Base-by-base conservation (phyloP, 2,329 filamentous ascomycete genomes). In the Paradendryphiella salina region DNA sequence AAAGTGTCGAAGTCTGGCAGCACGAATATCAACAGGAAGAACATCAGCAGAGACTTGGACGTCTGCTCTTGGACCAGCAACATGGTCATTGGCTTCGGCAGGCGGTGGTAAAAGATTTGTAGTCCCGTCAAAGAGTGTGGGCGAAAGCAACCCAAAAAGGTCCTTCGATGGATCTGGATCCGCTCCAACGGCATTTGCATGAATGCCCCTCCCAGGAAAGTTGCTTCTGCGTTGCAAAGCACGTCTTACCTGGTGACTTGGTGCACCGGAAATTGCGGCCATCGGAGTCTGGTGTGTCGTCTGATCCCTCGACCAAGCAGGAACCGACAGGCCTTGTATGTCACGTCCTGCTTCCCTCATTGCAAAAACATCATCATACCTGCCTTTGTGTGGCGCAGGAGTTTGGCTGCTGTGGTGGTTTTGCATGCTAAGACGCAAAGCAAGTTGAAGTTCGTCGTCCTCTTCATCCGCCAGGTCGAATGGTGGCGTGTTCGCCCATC, bases 1-100 rank as follows among this genome's bases (percentile, higher is more conserved):
- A 31, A 62, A 60, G 18, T 48, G 51, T 33, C 44, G 39, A 32
- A 62, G 37, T 20, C 57, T 54, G 26, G 59, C 59, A 36, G 52
- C 55, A 15, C 59, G 53, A 20, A 59, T 46, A 3, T 57, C 46
- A 20, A 23, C 48, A n/a, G 36, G 15, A 17, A 35, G 17, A 10
- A 23, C n/a, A 10, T 8, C n/a, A 6, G 26, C 11, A 26, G 14
- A n/a, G 18, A 40, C 1, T 18, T 13, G 10, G 8, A 20, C 9
- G 15, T 15, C 17, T 17, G 23, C 26, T 31, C 38, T 7, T 18
- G 15, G 31, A 29, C 15, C 6, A 28, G 15, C 13, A 23, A 15
- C 5, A 11, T 10, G 9, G 9, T 5, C 10, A 13, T 23, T 15
- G 15, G 32, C n/a, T 17, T 38, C 14, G 8, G 34, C 20, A 42